phyloP scores from a whole-genome alignment of 106 monocot genomes.

The Dactylorhiza incarnata region DNA sequence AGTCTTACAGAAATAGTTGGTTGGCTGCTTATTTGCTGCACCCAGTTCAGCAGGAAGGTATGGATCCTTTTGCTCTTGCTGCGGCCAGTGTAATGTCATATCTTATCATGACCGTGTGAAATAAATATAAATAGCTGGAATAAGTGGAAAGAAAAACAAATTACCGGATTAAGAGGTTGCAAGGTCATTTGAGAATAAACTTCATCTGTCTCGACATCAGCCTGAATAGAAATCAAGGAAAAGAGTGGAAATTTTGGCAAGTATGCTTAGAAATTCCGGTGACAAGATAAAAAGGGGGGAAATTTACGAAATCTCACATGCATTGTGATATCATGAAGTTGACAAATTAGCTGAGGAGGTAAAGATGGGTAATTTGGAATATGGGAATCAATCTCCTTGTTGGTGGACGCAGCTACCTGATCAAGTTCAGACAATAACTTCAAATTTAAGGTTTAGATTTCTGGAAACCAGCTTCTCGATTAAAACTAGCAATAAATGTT shows the following conservation, averaged over 20 bases:
- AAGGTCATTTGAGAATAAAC: constrained; percentile 95
- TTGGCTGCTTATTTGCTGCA: constrained; percentile 60
- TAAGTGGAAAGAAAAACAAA: background rate
- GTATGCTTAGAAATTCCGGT: background rate
- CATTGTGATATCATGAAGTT: constrained; percentile 91
- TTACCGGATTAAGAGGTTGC: constrained; percentile 78
- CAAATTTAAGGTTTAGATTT: background rate
- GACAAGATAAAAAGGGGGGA: background rate
- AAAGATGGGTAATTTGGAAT: constrained; percentile 87
- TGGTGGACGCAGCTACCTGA: constrained; percentile 89
- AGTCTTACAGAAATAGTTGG: constrained; percentile 88
- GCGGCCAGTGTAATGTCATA: background rate
- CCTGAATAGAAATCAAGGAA: constrained; percentile 34
- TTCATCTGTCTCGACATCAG: constrained; percentile 92
- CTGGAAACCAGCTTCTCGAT: too few relatives aligned
- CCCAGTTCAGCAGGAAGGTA: constrained; percentile 64
- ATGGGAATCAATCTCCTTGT: constrained; percentile 80
- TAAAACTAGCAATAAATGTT: too few relatives aligned
- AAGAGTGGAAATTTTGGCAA: background rate
- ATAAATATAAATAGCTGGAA: too few relatives aligned
- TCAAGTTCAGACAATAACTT: background rate
- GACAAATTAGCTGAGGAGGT: constrained; percentile 86
- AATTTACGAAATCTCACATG: constrained; percentile 43
- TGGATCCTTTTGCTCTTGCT: constrained; percentile 86
- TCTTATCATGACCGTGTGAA: background rate